Conservation (phyloP, 306 rosid genomes). For the Cucurbita argyrosperma region DNA sequence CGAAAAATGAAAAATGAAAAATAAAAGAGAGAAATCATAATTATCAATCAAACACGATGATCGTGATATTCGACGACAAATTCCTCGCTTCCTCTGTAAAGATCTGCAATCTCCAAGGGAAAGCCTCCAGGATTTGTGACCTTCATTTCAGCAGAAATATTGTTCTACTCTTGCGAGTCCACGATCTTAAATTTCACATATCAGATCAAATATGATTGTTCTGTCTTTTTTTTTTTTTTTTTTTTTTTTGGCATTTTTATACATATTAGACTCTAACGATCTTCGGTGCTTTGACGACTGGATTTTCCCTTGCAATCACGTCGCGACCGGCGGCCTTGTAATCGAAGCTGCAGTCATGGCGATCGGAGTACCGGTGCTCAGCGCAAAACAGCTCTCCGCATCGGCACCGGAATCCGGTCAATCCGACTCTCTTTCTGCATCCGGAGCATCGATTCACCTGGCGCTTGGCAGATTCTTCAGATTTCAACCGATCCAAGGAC, state of each 20-base stretch:
- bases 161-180: slow-evolving; percentile 3
- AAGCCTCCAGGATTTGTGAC: slow-evolving; percentile 22
- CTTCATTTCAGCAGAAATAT: slow-evolving; percentile 8
- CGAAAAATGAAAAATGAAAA: slow-evolving; percentile 15
- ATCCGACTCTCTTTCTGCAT: slow-evolving; percentile 59
- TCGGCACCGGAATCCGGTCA: slow-evolving; percentile 87
- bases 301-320: slow-evolving; percentile 86
- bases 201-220: slow-evolving; percentile 1
- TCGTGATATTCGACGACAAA: slow-evolving; percentile 20
- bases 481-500: slow-evolving; percentile 9
- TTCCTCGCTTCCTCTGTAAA: slow-evolving; percentile 10
- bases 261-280: slow-evolving; percentile 60
- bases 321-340: slow-evolving; percentile 82
- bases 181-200: slow-evolving; percentile 1
- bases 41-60: slow-evolving; percentile 34
- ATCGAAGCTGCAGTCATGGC: slow-evolving; percentile 85
- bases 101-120: slow-evolving; percentile 15
- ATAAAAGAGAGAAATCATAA: slow-evolving; percentile 23
- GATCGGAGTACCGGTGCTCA: slow-evolving; percentile 86
- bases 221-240: neutral
- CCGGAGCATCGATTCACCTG: slow-evolving; percentile 77
- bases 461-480: slow-evolving; percentile 35
- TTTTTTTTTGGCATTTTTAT: slow-evolving; percentile 4
- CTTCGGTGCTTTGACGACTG: slow-evolving; percentile 75
- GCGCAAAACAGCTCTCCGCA: slow-evolving; percentile 87